A percentile compares a stretch with the other conserved stretches of the same genome.
Conservation (phyloP, 305 asterid genomes). For the Fraxinus ornus region DNA sequence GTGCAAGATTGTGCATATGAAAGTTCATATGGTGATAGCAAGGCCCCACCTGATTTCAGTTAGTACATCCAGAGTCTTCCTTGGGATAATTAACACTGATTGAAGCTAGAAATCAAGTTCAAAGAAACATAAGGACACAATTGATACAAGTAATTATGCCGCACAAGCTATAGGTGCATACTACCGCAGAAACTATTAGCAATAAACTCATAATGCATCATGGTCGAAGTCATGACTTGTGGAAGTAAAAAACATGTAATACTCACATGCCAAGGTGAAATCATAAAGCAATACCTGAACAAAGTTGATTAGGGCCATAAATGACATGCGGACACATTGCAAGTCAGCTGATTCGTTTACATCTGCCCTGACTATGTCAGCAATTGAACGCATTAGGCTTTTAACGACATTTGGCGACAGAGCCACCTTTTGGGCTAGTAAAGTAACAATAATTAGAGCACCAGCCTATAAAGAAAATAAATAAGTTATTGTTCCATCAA, state of each 20-base stretch:
- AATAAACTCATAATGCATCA: constrained; percentile 20
- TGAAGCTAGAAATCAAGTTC: constrained; percentile 52
- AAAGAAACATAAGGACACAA: constrained; percentile 21
- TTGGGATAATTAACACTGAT: constrained; percentile 66
- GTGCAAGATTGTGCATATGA: constrained; percentile 14
- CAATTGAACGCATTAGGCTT: constrained; percentile 67
- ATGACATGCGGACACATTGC: constrained; percentile 74
- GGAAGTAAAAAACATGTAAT: constrained; percentile 2
- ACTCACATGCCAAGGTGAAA: constrained; percentile 15
- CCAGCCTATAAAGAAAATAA: constrained; percentile 60
- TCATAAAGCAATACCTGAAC: constrained; percentile 62
- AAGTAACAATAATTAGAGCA: constrained; percentile 79
- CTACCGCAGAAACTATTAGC: constrained; percentile 10
- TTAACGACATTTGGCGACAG: constrained; percentile 59
- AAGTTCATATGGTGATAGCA: constrained; percentile 9
- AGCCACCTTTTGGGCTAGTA: constrained; percentile 72
- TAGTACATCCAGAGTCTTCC: constrained; percentile 62
- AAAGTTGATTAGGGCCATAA: constrained; percentile 71
- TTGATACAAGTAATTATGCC: constrained; percentile 5
- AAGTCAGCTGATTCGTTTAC: constrained; percentile 58
- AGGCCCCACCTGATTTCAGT: constrained; percentile 57
- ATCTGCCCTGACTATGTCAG: constrained; percentile 58
- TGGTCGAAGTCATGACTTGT: constrained; percentile 9
- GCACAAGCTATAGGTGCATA: not conserved
- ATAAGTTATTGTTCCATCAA: constrained; percentile 15